Conservation (phyloP, 2,329 filamentous ascomycete genomes). For the Verticillium nonalfalfae region DNA sequence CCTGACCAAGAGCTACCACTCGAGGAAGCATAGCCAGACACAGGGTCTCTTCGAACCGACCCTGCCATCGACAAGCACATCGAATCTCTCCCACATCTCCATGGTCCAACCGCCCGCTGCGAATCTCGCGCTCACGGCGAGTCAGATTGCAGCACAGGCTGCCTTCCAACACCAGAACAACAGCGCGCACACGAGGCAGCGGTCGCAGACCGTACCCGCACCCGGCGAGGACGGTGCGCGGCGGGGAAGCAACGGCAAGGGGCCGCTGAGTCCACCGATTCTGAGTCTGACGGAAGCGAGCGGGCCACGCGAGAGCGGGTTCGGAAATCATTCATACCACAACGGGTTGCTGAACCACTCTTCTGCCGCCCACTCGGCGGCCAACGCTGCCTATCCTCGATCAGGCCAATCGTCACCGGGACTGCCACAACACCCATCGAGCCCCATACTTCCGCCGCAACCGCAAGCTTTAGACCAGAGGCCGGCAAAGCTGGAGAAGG, state of each 20-base stretch:
- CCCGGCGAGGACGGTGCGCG: slow-evolving; percentile 28
- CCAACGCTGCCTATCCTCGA: slow-evolving; percentile 67
- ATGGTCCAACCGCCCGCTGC: slow-evolving; percentile 39
- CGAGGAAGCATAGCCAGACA: slow-evolving; percentile 63
- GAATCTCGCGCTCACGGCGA: slow-evolving; percentile 47
- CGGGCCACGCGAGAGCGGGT: slow-evolving; percentile 49
- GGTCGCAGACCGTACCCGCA: slow-evolving; percentile 67
- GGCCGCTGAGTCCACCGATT: slow-evolving; percentile 54
- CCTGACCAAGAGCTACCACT: slow-evolving; percentile 32
- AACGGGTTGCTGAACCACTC: slow-evolving; percentile 56
- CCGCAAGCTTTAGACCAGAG: slow-evolving; percentile 28
- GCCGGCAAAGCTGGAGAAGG: slow-evolving; percentile 57
- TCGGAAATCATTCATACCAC: slow-evolving; percentile 46
- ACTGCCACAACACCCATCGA: slow-evolving; percentile 23
- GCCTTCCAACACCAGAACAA: slow-evolving; percentile 58
- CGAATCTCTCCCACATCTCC: slow-evolving; percentile 45
- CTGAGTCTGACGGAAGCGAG: slow-evolving; percentile 61
- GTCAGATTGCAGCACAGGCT: slow-evolving; percentile 74
- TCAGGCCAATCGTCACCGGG: slow-evolving; percentile 50
- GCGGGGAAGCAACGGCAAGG: slow-evolving; percentile 27
- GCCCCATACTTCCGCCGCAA: slow-evolving; percentile 2
- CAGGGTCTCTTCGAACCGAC: slow-evolving; percentile 73
- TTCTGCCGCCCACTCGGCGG: slow-evolving; percentile 62
- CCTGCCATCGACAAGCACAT: slow-evolving; percentile 55
- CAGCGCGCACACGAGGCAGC: slow-evolving; percentile 44